Conservation (phyloP, 257 asterid genomes). For the Solanum raphanifolium region DNA sequence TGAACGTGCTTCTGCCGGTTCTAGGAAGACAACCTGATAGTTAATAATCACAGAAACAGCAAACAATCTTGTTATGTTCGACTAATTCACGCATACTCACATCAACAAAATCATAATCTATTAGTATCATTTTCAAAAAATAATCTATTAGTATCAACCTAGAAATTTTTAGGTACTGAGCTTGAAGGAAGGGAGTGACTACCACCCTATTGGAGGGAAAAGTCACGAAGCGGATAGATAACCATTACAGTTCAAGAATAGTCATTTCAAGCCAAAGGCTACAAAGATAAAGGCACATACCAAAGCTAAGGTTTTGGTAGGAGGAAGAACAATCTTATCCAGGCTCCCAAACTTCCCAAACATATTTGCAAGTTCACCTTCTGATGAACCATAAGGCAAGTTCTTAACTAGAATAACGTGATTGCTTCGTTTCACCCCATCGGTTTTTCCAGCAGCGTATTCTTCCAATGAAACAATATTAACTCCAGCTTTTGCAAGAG, state of each 20-base stretch:
- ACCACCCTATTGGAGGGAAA: background rate
- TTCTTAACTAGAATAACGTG: constrained; percentile 87
- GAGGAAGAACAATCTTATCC: constrained; percentile 82
- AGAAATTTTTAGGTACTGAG: background rate
- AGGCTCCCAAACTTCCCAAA: constrained; percentile 81
- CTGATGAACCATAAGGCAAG: constrained; percentile 83
- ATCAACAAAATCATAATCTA: background rate
- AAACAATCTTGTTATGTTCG: background rate
- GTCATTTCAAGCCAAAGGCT: background rate
- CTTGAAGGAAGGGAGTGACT: background rate
- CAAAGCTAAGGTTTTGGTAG: constrained; percentile 84
- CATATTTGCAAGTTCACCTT: constrained; percentile 65
- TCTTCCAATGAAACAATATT: constrained; percentile 69
- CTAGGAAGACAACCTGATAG: constrained; percentile 67
- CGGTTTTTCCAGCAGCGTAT: constrained; percentile 65
- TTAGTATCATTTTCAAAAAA: background rate
- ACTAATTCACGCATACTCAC: background rate
- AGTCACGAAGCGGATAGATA: background rate
- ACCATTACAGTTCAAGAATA: background rate
- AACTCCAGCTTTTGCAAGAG: constrained; percentile 74
- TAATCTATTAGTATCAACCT: background rate
- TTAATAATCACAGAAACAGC: constrained; percentile 4
- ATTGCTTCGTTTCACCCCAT: constrained; percentile 80
- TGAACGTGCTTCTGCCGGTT: constrained; percentile 81
- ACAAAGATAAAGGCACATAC: constrained; percentile 26